These are phyloP conservation scores for Bipolaris bicolor DNA, from an alignment of 2,329 filamentous ascomycete genomes.

Conservation along the genomic window DNA sequence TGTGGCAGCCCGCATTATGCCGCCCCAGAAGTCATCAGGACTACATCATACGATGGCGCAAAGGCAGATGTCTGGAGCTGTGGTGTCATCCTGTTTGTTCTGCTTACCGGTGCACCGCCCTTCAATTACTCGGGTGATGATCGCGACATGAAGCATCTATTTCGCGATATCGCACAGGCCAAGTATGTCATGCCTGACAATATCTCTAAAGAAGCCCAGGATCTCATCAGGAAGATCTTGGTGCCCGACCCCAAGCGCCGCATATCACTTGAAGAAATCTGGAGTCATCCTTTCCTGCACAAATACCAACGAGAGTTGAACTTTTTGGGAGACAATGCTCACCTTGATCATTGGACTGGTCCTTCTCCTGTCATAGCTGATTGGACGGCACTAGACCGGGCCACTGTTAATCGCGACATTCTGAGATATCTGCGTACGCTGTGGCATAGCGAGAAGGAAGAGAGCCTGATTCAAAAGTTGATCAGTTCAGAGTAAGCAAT, in stretches of 20 bases:
- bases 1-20: conserved; percentile 98
- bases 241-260: conserved; percentile 78
- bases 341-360: conserved; percentile 59
- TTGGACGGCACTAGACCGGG: conserved; percentile 65
- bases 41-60: conserved; percentile 78
- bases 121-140: conserved; percentile 63
- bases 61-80: conserved; percentile 93
- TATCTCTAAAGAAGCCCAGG: conserved; percentile 71
- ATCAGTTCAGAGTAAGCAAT: conserved; percentile 51
- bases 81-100: conserved; percentile 77
- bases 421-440: conserved; percentile 85
- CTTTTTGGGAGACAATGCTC: conserved; percentile 64
- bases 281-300: conserved; percentile 82
- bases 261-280: conserved; percentile 81
- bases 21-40: conserved; percentile 86
- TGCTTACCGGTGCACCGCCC: conserved; percentile 82
- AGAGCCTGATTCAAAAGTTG: conserved; percentile 73
- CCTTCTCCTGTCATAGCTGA: conserved; percentile 64
- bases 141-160: conserved; percentile 66
- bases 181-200: conserved; percentile 55
- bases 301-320: conserved; percentile 78
- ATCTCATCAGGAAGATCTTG: conserved; percentile 81
- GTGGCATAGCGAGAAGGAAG: conserved; percentile 85
- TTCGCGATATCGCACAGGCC: conserved; percentile 62
- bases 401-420: conserved; percentile 80